These are phyloP conservation scores for Boletus tylopilopsis DNA, from an alignment of 768 basidiomycete species.

Conservation along the genomic window DNA sequence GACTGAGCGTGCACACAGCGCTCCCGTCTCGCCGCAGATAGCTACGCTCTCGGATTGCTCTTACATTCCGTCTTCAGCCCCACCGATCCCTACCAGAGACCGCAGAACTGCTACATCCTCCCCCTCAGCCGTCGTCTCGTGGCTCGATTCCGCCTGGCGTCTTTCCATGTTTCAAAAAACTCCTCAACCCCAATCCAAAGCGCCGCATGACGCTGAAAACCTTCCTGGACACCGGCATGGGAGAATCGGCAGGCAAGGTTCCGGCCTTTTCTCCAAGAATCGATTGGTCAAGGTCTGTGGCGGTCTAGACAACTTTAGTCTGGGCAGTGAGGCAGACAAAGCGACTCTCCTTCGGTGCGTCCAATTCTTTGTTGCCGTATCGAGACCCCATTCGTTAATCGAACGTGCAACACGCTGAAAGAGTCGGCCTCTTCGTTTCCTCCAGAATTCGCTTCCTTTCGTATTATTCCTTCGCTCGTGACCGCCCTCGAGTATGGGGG, in stretches of 20 bases:
- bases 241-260: slow-evolving; percentile 48
- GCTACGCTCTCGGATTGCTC: slow-evolving; percentile 85
- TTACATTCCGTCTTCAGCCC: slow-evolving; percentile 89
- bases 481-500: slow-evolving; percentile 78
- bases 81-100: slow-evolving; percentile 66
- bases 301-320: slow-evolving; percentile 80
- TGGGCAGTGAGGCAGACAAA: slow-evolving; percentile 82
- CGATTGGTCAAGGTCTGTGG: slow-evolving; percentile 79
- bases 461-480: slow-evolving; percentile 83
- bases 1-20: slow-evolving; percentile 27
- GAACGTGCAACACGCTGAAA: slow-evolving; percentile 58
- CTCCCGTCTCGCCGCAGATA: slow-evolving; percentile 65
- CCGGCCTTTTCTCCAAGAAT: slow-evolving; percentile 83
- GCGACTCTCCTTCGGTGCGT: slow-evolving; percentile 60
- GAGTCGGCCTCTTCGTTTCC: slow-evolving; percentile 82
- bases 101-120: slow-evolving; percentile 66
- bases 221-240: slow-evolving; percentile 81
- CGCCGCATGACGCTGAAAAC: slow-evolving; percentile 69
- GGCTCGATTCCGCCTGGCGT: slow-evolving; percentile 72
- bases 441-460: slow-evolving; percentile 76
- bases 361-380: not conserved
- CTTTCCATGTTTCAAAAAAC: slow-evolving; percentile 80
- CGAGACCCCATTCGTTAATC: not conserved
- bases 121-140: slow-evolving; percentile 69
- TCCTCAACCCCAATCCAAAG: slow-evolving; percentile 87